Conservation (phyloP, 2,329 filamentous ascomycete genomes). For the Thielaviopsis ethacetica region DNA sequence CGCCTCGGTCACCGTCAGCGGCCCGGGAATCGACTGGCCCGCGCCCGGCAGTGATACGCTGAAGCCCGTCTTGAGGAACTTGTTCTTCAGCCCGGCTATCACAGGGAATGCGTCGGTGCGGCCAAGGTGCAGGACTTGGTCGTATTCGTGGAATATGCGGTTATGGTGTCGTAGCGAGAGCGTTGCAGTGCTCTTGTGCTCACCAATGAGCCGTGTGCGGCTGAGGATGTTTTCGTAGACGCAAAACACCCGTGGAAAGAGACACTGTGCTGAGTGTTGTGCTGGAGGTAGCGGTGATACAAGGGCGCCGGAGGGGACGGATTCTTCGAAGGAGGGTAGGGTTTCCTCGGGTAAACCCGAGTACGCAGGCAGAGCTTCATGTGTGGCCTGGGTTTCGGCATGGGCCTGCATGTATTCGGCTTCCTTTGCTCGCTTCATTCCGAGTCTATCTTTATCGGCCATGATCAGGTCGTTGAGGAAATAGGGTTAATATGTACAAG, state of each 20-base stretch:
- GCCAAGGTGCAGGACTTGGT: conserved; percentile 7
- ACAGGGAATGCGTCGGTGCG: not conserved
- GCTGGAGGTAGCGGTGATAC: no score
- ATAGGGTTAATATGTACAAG: not conserved
- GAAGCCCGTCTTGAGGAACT: not conserved
- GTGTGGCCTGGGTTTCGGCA: not conserved
- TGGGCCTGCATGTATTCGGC: conserved; percentile 4
- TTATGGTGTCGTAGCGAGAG: conserved; percentile 7
- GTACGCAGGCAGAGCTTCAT: not conserved
- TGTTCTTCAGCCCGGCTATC: conserved; percentile 5
- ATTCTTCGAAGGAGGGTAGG: not conserved
- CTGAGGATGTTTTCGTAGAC: conserved; percentile 8
- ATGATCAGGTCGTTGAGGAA: not conserved
- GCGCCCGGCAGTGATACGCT: conserved; percentile 11
- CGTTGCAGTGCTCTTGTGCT: conserved; percentile 3
- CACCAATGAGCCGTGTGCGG: conserved; percentile 4
- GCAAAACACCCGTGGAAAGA: conserved; percentile 8
- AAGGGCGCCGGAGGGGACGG: not conserved
- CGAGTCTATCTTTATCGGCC: not conserved
- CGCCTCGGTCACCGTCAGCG: conserved; percentile 6
- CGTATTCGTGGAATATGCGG: not conserved
- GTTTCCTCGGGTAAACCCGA: not conserved
- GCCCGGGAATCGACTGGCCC: conserved; percentile 4
- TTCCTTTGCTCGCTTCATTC: conserved; percentile 1
- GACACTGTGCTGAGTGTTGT: not conserved